These are phyloP conservation scores for Chaetoscypha palmicola DNA, from an alignment of 2,329 filamentous ascomycete genomes.

Conservation along the genomic window DNA sequence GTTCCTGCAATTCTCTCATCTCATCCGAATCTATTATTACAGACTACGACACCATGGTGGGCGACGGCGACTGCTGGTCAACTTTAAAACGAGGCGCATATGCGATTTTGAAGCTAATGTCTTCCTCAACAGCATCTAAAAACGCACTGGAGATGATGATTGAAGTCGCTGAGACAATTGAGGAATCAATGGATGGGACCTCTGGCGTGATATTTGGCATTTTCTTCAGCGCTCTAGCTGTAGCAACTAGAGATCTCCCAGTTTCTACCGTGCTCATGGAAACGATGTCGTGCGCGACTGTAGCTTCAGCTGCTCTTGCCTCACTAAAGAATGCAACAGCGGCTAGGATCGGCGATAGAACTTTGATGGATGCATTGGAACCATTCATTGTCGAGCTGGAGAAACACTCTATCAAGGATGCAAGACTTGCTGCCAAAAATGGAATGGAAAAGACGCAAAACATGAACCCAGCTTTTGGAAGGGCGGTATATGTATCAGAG, in stretches of 20 bases:
- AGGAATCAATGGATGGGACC: constrained; percentile 33
- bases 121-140: constrained; percentile 11
- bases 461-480: constrained; percentile 60
- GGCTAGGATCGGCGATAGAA: constrained; percentile 57
- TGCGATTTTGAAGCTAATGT: constrained; percentile 3
- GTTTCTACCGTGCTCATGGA: not conserved
- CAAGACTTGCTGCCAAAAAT: constrained; percentile 50
- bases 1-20: constrained; percentile 18
- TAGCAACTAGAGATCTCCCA: constrained; percentile 29
- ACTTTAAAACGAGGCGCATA: constrained; percentile 11
- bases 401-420: constrained; percentile 43
- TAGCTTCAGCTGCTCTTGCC: constrained; percentile 39
- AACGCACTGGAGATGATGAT: constrained; percentile 2
- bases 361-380: constrained; percentile 57
- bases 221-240: constrained; percentile 52
- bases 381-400: constrained; percentile 55
- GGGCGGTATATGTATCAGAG: constrained; percentile 52
- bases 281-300: not conserved
- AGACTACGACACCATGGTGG: constrained; percentile 32
- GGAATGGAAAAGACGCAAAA: constrained; percentile 56
- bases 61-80: constrained; percentile 31
- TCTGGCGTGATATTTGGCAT: constrained; percentile 27
- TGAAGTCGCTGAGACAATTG: constrained; percentile 13
- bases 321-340: constrained; percentile 56
- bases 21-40: constrained; percentile 30